phyloP scores from a whole-genome alignment of 208 protist species.

The Trypanosoma cruzi region DNA sequence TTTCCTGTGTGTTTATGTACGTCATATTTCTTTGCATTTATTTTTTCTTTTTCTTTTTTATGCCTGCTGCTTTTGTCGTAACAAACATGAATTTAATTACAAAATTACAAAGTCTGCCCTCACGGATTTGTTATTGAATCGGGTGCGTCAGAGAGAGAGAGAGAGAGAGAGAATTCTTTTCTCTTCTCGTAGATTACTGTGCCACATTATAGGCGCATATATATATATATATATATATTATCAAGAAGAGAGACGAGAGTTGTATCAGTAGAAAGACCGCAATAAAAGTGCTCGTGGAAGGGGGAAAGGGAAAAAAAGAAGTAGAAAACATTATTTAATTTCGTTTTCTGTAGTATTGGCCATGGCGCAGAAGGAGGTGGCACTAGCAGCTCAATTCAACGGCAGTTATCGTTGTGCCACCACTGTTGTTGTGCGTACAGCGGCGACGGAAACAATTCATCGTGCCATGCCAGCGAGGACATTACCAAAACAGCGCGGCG shows the following conservation, averaged over 20 bases:
- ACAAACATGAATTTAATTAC: not conserved
- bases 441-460: conserved; percentile 10
- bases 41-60: not conserved
- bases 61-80: not conserved
- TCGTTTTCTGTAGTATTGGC: conserved; percentile 13
- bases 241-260: not conserved
- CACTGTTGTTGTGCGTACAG: conserved; percentile 38
- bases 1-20: not conserved
- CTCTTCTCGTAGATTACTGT: not conserved
- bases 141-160: not conserved
- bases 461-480: not conserved
- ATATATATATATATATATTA: not conserved
- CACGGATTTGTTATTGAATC: not conserved
- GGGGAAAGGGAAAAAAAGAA: conserved; percentile 5
- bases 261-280: not conserved
- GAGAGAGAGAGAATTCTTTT: not conserved
- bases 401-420: conserved; percentile 42
- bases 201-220: not conserved
- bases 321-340: not conserved
- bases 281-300: not conserved
- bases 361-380: conserved; percentile 22
- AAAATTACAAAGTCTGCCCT: not conserved
- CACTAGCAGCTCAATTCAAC: conserved; percentile 28
- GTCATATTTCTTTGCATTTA: not conserved
- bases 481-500: not conserved